Evolutionary conservation across 176 grass and related monocot genomes (phyloP), one percentile per base, ranked within the genome.

Genomic region (Oryza meridionalis): DNA sequence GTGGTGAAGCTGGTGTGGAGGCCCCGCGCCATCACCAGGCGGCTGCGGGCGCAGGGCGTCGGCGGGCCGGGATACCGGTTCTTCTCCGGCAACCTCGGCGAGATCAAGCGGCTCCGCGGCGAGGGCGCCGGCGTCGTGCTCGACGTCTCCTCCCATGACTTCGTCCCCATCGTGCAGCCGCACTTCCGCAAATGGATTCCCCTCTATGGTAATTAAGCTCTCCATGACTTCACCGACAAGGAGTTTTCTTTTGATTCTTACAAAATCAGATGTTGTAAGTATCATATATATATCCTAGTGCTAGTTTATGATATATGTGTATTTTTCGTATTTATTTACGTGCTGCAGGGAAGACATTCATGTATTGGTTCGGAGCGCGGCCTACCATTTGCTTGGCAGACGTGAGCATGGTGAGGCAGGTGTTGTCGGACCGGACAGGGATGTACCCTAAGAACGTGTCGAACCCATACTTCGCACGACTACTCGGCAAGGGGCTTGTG

Each of bases 401-500:
- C n/a, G 32, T 89, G 21, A 83, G 76, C 65, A 14, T 81, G 64
- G 82, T 86, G 1, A 88, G 80, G 40, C 88, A 91, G 21, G 85
- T 90, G 19, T 35, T 91, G 7, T 79, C 35, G 3, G 89, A 86
- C 64, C 84, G 87, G 19, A 73, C 65, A 0, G 92, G 86, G 5
- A 44, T 87, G 22, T 96, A 89, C 77, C 71, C 75, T 1, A 95
- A 92, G 88, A 61, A 65, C 22, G 1, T 49, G 11, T 15, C 32
- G 0, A 83, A 85, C 46, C 83, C 83, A 10, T 32, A 50, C 62
- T 11, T 93, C 27, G 0, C 21, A 14, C 85, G 86, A 2, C 73
- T 96, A 1, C 21, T 96, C 19, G 93, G 93, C n/a, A 89, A 87
- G 73, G 93, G 81, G 2, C 80, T 96, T 62, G 27, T 83, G 0